Conservation (phyloP, 73 alveolate genomes). For the Paramecium tetraurelia region DNA sequence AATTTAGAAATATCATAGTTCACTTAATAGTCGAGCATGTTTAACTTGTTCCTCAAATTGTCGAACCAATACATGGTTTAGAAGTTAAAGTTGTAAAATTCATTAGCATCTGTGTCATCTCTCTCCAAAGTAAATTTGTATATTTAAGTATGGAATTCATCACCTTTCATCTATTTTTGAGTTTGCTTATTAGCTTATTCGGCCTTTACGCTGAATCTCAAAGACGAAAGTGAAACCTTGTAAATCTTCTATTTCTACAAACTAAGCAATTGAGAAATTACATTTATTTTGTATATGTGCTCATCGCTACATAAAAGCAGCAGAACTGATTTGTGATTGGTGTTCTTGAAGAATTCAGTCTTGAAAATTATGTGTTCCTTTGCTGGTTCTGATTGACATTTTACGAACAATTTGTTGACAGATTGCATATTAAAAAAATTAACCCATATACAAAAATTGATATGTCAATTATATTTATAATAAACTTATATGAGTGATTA, state of each 20-base stretch:
- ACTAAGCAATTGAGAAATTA: not conserved
- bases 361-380: not conserved
- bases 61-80: conserved; percentile 48
- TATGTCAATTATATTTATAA: not conserved
- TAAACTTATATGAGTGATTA: not conserved
- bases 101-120: conserved; percentile 29
- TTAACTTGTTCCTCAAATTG: not conserved
- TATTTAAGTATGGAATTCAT: conserved; percentile 34
- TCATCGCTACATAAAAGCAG: not conserved
- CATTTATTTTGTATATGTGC: conserved; percentile 9
- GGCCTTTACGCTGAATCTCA: not conserved
- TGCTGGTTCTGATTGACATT: not conserved
- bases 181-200: not conserved
- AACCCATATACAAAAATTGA: not conserved
- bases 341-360: conserved; percentile 8
- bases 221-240: not conserved
- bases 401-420: conserved; percentile 23
- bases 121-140: conserved; percentile 35
- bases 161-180: conserved; percentile 30
- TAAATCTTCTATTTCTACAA: conserved; percentile 8
- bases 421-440: not conserved
- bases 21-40: conserved; percentile 43
- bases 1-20: conserved; percentile 15
- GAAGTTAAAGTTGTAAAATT: conserved; percentile 35
- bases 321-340: not conserved